Conservation (phyloP, 1,284 basidiomycete genomes). For the Cryptococcus maquisensis region DNA sequence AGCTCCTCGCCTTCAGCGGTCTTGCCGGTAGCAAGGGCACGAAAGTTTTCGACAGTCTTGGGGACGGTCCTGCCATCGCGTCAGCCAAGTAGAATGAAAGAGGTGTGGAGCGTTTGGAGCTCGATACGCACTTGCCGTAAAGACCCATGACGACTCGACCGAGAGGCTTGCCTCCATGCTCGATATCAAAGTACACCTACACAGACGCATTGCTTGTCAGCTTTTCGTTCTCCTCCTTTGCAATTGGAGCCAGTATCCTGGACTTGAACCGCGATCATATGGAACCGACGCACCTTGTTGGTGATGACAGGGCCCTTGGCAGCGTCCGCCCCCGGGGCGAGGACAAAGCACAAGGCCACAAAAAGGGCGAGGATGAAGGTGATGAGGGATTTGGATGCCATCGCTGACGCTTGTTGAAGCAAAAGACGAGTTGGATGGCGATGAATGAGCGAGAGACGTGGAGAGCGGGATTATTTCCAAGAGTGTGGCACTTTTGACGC, state of each 20-base stretch:
- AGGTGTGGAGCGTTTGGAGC: background rate
- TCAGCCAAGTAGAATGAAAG: background rate
- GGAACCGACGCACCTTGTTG: slow-evolving; percentile 55
- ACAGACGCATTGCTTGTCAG: background rate
- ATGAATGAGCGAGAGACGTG: background rate
- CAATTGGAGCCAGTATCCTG: too few relatives aligned
- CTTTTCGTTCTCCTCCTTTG: too few relatives aligned
- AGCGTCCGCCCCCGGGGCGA: slow-evolving; percentile 34
- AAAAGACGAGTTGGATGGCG: background rate
- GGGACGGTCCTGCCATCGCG: slow-evolving; percentile 63
- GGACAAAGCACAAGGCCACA: slow-evolving; percentile 56
- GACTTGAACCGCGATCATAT: background rate
- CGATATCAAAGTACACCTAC: slow-evolving; percentile 82
- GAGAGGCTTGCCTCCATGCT: slow-evolving; percentile 75
- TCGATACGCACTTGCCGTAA: slow-evolving; percentile 61
- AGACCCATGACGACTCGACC: slow-evolving; percentile 81
- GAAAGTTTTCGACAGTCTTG: slow-evolving; percentile 67
- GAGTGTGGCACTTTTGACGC: too few relatives aligned
- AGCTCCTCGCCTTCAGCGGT: slow-evolving; percentile 72
- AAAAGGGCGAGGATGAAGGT: slow-evolving; percentile 64
- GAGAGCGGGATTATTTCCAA: background rate
- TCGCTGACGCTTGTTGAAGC: slow-evolving; percentile 2
- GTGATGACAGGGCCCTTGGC: slow-evolving; percentile 68
- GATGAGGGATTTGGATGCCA: slow-evolving; percentile 59
- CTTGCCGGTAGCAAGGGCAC: slow-evolving; percentile 65